A percentile compares a stretch with the other conserved stretches of the same genome.
Evolutionary conservation across 148 eudicot species (phyloP).

Genomic region (Cornus controversa): DNA sequence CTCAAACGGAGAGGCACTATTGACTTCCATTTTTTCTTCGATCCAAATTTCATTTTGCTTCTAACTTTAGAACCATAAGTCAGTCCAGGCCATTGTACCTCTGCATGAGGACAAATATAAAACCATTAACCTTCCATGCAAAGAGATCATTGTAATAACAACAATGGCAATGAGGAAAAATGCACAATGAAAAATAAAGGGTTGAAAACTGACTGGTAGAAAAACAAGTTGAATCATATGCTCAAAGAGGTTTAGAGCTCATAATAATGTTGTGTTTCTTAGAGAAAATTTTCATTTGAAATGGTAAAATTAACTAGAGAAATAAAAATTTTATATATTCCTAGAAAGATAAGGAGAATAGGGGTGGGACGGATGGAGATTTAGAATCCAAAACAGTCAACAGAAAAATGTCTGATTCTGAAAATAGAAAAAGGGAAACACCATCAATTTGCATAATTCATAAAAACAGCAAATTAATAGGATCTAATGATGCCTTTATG

Average conservation of each 20-base stretch:
- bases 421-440: not conserved
- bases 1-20: slow-evolving; percentile 52
- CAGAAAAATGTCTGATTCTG: too few relatives aligned
- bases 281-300: too few relatives aligned
- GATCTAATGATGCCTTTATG: not conserved
- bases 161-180: not conserved
- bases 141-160: not conserved
- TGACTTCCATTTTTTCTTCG: slow-evolving; percentile 69
- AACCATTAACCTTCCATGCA: not conserved
- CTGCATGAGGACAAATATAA: slow-evolving; percentile 6
- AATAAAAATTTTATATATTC: too few relatives aligned
- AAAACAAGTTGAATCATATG: too few relatives aligned
- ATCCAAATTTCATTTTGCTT: slow-evolving; percentile 48
- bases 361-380: too few relatives aligned
- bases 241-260: too few relatives aligned
- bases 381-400: too few relatives aligned
- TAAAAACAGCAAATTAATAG: not conserved
- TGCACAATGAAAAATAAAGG: not conserved
- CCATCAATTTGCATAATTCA: not conserved
- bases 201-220: too few relatives aligned
- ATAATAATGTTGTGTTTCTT: too few relatives aligned
- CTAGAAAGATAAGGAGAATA: too few relatives aligned
- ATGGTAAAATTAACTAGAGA: too few relatives aligned
- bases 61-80: slow-evolving; percentile 7
- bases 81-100: slow-evolving; percentile 32